Conservation (phyloP, 2,329 filamentous ascomycete species). For the Ascosphaera apis region DNA sequence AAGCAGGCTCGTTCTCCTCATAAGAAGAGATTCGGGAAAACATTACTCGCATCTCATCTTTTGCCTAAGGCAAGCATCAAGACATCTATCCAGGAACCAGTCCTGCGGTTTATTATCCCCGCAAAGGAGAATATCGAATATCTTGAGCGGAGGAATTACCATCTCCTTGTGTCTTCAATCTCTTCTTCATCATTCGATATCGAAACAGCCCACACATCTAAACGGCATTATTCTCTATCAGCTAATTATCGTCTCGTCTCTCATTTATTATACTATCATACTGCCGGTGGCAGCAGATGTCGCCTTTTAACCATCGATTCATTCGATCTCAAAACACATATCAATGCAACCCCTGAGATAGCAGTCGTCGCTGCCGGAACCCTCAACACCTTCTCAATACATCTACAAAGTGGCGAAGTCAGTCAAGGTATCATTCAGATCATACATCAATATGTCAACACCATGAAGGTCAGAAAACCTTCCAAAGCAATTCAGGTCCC, state of each 20-base stretch:
- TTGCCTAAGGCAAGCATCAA: constrained; percentile 88
- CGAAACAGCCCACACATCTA: constrained; percentile 80
- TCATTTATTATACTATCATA: constrained; percentile 87
- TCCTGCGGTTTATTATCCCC: constrained; percentile 69
- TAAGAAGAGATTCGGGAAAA: constrained; percentile 8
- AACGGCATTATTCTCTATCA: constrained; percentile 67
- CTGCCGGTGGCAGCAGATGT: constrained; percentile 56
- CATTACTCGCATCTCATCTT: constrained; percentile 65
- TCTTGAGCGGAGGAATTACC: constrained; percentile 55
- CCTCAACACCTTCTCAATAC: constrained; percentile 68
- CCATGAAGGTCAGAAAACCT: constrained; percentile 41
- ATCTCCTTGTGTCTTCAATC: constrained; percentile 83
- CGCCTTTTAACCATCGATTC: constrained; percentile 73
- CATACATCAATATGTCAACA: constrained; percentile 54
- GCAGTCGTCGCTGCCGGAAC: constrained; percentile 59
- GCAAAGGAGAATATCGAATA: constrained; percentile 36
- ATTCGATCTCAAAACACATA: constrained; percentile 63
- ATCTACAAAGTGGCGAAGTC: constrained; percentile 79
- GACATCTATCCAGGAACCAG: constrained; percentile 88
- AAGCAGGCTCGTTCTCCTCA: background rate
- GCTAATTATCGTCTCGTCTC: constrained; percentile 65
- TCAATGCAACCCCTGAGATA: constrained; percentile 68
- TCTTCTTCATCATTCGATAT: constrained; percentile 83
- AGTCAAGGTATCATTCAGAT: constrained; percentile 83
- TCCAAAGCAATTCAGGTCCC: constrained; percentile 24